Evolutionary conservation across 352 stramenopile genomes (phyloP).

Genomic region (Thalassiosira mediterranea): DNA sequence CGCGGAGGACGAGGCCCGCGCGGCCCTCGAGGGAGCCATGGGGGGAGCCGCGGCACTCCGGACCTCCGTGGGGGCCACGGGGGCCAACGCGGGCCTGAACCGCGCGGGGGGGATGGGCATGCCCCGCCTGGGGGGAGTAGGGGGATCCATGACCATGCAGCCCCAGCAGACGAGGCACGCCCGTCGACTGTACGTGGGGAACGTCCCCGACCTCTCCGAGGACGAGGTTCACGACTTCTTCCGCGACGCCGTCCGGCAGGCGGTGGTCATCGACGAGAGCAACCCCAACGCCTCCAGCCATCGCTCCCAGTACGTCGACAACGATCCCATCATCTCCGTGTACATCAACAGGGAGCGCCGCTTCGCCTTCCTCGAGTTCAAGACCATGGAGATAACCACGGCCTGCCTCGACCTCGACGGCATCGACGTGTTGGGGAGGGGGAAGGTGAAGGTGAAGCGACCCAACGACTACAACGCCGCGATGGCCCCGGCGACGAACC

Average conservation of each 20-base stretch:
- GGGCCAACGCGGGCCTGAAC: constrained; percentile 8
- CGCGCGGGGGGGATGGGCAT: neutral
- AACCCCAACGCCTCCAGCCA: constrained; percentile 89
- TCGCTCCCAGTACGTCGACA: constrained; percentile 59
- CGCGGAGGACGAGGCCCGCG: constrained; percentile 41
- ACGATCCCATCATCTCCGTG: constrained; percentile 83
- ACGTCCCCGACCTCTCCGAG: constrained; percentile 70
- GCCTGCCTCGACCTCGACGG: constrained; percentile 95
- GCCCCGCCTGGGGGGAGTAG: constrained; percentile 5
- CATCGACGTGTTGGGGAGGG: constrained; percentile 90
- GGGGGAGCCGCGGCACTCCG: constrained; percentile 8
- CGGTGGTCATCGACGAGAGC: constrained; percentile 71
- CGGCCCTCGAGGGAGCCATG: constrained; percentile 24
- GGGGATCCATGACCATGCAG: constrained; percentile 26
- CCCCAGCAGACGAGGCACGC: constrained; percentile 94
- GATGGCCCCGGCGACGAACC: constrained; percentile 86
- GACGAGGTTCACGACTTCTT: constrained; percentile 74
- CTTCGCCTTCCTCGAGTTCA: constrained; percentile 98
- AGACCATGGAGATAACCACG: constrained; percentile 94
- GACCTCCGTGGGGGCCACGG: constrained; percentile 10
- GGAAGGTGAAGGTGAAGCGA: constrained; percentile 94
- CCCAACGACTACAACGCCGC: constrained; percentile 97
- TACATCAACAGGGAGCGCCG: constrained; percentile 96
- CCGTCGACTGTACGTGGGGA: constrained; percentile 95
- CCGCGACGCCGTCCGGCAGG: constrained; percentile 57